Base-by-base conservation (phyloP, 1,284 basidiomycete species). In the Ustilago vetiveriae region DNA sequence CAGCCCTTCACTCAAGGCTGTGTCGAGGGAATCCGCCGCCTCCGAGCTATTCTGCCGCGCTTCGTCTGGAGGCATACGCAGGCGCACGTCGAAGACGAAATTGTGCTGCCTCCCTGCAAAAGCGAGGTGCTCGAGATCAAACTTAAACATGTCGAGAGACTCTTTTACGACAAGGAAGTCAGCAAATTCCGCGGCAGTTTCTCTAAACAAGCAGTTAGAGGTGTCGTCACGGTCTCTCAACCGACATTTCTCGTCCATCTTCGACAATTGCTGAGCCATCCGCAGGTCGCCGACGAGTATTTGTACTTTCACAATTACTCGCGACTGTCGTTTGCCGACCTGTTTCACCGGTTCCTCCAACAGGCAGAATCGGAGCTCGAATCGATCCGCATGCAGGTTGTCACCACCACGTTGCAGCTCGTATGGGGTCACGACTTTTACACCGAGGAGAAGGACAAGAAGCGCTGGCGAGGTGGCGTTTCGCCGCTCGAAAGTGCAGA, bases 121-220 rank as follows among this genome's bases (percentile, higher is more conserved):
- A 71, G 55, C 35, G 62, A 70, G 37, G 43, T 54, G 23, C 43
- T 64, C 16, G 70, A 73, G 46, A 44, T 75, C 29, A 57, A 64
- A 3, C 58, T 68, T 24, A 63, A 64, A 39, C 67, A 65, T 10
- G 38, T 75, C 32, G 71, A 75, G 26, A 45, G 53, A 41, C 40
- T 69, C n/a, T 68, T 75, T 42, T 73, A 70, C 46, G 70, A 75
- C 44, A 65, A 72, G 44, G 71, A 75, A 38, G 55, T 66, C 16
- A 57, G 53, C 46, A 55, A 50, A 19, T 56, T 57, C 35, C 51
- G 60, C 17, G 50, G 56, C 4, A 42, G n/a, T n/a, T 60, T 51
- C 26, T 51, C 48, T 19, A 52, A 48, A 22, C 43, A 44, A 27
- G 68, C 68, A 2, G 58, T 32, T 6, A 46, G 43, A 16, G 68